phyloP scores from a whole-genome alignment of 345 rosid species.

The Corchorus capsularis region DNA sequence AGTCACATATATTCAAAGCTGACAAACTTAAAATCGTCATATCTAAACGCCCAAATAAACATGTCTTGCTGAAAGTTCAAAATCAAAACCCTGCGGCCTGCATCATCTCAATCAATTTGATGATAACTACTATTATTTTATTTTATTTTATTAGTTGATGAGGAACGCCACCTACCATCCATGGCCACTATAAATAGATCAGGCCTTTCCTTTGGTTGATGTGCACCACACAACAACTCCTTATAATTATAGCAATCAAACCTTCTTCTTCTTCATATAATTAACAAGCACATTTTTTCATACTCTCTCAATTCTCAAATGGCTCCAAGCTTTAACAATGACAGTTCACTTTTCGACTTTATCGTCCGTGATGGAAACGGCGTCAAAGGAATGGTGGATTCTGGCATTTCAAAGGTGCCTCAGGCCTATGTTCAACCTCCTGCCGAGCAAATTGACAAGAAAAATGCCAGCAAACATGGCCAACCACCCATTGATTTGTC shows the following conservation, averaged over 20 bases:
- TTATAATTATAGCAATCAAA: no score
- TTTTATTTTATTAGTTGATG: background rate
- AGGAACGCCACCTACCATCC: background rate
- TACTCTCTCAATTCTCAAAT: background rate
- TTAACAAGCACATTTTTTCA: background rate
- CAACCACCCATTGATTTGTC: conserved; percentile 7
- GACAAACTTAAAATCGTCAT: background rate
- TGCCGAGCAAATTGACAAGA: conserved; percentile 43
- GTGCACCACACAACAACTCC: no score
- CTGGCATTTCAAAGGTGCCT: background rate
- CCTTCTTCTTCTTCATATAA: background rate
- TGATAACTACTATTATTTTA: background rate
- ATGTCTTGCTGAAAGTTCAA: background rate
- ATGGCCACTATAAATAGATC: background rate
- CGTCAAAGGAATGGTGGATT: background rate
- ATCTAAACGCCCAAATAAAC: background rate
- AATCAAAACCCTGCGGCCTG: background rate
- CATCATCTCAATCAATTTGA: background rate
- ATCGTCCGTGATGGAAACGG: background rate
- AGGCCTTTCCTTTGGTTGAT: no score
- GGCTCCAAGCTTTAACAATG: background rate
- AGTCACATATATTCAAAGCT: background rate
- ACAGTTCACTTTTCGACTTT: background rate
- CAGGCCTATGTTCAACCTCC: conserved; percentile 33
- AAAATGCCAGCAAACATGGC: conserved; percentile 10